Base-by-base conservation (phyloP, 352 stramenopile genomes). In the Pythium monospermum region DNA sequence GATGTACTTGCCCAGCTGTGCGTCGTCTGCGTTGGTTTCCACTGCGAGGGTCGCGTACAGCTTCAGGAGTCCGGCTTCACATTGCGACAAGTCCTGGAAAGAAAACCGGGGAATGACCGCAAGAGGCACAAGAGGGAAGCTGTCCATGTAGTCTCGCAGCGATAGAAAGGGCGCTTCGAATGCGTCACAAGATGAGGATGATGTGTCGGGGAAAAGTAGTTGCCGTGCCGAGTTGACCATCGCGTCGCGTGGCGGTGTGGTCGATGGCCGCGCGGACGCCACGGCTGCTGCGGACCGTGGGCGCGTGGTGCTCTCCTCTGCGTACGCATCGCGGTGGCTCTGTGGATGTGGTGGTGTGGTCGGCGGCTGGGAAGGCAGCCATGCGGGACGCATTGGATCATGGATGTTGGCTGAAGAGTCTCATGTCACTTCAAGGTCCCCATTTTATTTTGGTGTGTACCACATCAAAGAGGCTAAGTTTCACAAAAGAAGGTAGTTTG, bases 51-150 rank as follows among this genome's bases (percentile, higher is more conserved):
- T 69, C 18, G 52, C 23, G 10, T 80, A 53, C 3, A 89, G 44
- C 15, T 68, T 44, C 4, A 60, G 23, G 0, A 90, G 55, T 0
- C 68, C 71, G 1, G 19, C n/a, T 27, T 78, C 61, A 32, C 79
- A 73, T 43, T 66, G 58, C n/a, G 48, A 46, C n/a, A 90, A 56
- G 21, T 85, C 73, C 12, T 23, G 22, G 22, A 75, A 59, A 1
- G 28, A 21, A 7, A 90, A 41, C n/a, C 63, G 66, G 27, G 76
- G 59, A 25, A 90, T 86, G 16, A 85, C 53, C 4, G 59, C 45
- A 19, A 90, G 39, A 25, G 76, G 78, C 21, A 88, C 65, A 25
- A 88, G 59, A 6, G 77, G 75, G 32, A 86, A 88, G 64, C 71
- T 83, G 33, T 85, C 78, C 65, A 79, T 81, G 54, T 79, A 66